phyloP scores from a whole-genome alignment of 305 asterid species.

The Rubia balearica region DNA sequence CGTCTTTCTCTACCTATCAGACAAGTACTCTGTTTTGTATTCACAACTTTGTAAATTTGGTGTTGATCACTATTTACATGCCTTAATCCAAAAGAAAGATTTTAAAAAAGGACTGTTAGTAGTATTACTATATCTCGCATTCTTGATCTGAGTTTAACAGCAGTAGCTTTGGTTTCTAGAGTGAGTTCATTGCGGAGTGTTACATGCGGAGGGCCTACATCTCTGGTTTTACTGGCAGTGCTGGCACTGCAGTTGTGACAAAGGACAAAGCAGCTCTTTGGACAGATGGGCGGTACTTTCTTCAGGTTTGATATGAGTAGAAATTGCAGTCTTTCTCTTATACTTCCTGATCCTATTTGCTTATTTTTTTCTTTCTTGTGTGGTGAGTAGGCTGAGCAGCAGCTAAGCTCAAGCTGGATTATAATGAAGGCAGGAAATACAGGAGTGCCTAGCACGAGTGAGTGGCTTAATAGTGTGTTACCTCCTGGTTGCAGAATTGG shows the following conservation, averaged over 20 bases:
- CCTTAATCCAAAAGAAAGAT: neutral
- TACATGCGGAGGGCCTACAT: constrained; percentile 82
- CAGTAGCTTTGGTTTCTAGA: constrained; percentile 35
- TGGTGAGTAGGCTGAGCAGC: constrained; percentile 74
- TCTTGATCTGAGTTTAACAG: neutral
- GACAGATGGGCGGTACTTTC: constrained; percentile 97
- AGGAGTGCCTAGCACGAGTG: constrained; percentile 79
- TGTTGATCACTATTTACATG: neutral
- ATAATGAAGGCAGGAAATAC: constrained; percentile 87
- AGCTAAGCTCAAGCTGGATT: constrained; percentile 75
- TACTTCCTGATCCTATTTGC: constrained; percentile 17
- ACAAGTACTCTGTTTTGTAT: neutral
- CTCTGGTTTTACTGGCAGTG: constrained; percentile 97
- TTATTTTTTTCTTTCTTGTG: constrained; percentile 4
- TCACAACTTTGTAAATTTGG: neutral
- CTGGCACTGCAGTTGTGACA: constrained; percentile 94
- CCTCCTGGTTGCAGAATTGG: constrained; percentile 91
- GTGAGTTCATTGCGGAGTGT: constrained; percentile 95
- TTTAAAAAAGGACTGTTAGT: neutral
- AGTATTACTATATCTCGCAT: neutral
- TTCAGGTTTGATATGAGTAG: constrained; percentile 50
- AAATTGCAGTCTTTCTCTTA: constrained; percentile 10
- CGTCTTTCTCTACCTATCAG: neutral
- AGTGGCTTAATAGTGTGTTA: constrained; percentile 80
- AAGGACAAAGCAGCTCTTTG: constrained; percentile 95